Evolutionary conservation across 164 flowering plant genomes (phyloP).

Genomic region (grape (Vitis vinifera)): ASM3070453v1 NC_081809.1:18880501-18881000

Average conservation of each 20-base stretch:
- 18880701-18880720: conserved; percentile 88
- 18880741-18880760: conserved; percentile 71
- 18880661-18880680: conserved; percentile 97
- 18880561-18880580: background rate
- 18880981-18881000: too few relatives aligned
- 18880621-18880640: conserved; percentile 95
- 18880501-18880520: background rate
- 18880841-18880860: too few relatives aligned
- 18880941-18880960: too few relatives aligned
- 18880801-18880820: conserved; percentile 86
- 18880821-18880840: background rate
- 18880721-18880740: conserved; percentile 69
- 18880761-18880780: conserved; percentile 78
- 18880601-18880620: conserved; percentile 97
- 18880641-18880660: conserved; percentile 77
- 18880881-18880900: background rate
- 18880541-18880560: background rate
- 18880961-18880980: too few relatives aligned
- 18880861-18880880: background rate
- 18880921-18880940: too few relatives aligned
- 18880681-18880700: conserved; percentile 87
- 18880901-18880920: too few relatives aligned
- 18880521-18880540: background rate
- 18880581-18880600: conserved; percentile 51
- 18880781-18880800: conserved; percentile 86